A percentile compares a stretch with the other conserved stretches of the same genome.
Evolutionary conservation across 2,329 filamentous ascomycete species (phyloP).

Genomic region (Chlorencoelia australis): DNA sequence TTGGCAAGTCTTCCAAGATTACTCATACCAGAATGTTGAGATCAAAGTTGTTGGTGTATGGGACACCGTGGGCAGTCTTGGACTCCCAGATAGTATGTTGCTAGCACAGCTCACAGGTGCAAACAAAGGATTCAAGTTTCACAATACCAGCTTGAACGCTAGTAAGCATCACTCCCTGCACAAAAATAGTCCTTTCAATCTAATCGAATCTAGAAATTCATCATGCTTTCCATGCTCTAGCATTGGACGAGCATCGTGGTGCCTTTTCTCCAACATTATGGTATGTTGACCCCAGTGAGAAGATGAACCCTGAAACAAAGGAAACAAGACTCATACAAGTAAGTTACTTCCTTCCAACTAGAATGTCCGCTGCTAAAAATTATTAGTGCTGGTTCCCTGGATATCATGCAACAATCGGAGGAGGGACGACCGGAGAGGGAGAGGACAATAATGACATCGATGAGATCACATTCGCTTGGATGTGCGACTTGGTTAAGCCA

Average conservation of each 20-base stretch:
- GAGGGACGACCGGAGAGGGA: constrained; percentile 5
- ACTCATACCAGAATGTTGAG: no score
- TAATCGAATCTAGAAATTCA: constrained; percentile 28
- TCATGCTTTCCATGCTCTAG: constrained; percentile 39
- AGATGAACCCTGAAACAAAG: constrained; percentile 12
- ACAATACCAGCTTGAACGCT: constrained; percentile 3
- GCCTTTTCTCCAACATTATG: constrained; percentile 31
- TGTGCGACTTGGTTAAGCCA: constrained; percentile 8
- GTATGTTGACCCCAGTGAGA: constrained; percentile 8
- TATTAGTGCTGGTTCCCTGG: constrained; percentile 18
- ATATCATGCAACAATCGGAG: constrained; percentile 14
- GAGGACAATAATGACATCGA: constrained; percentile 5
- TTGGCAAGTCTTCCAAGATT: no score
- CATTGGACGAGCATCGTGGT: constrained; percentile 36
- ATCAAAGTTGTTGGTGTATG: constrained; percentile 12
- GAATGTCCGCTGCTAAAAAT: no score
- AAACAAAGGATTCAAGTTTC: no score
- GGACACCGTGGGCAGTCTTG: constrained; percentile 11
- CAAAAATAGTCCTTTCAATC: not conserved
- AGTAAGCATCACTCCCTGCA: constrained; percentile 1
- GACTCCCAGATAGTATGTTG: not conserved
- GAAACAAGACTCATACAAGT: not conserved
- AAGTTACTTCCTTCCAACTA: no score
- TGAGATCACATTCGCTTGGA: constrained; percentile 16
- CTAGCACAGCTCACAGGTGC: no score